Evolutionary conservation across 805 yeast genomes (phyloP), one percentile per base, ranked within the genome.

Genomic region (Ogataea trehalophila): DNA sequence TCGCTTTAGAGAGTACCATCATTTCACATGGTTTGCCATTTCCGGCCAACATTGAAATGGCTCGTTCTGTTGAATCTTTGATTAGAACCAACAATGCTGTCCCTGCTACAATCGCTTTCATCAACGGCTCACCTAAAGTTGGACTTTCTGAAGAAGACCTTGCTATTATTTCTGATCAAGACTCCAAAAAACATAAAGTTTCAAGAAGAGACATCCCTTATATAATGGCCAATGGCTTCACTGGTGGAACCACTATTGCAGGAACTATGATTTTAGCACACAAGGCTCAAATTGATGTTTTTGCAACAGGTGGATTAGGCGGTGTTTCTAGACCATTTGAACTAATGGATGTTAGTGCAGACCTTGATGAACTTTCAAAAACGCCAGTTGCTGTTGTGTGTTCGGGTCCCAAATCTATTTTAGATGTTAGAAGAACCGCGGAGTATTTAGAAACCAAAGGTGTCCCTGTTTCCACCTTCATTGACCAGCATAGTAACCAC

Each of bases 281-380:
- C 45, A 59, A 67, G 57, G 90, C 91, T 0, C 94, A 95, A 0
- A 86, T 89, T 55, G 75, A 79, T 55, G 88, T 90, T 13, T 90
- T 89, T 72, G 94, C 95, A 1, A 90, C 97, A 2, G 97, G 97
- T 33, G 97, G 97, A 0, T 72, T 89, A 17, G 97, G 97, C 18
- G 97, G 97, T 18, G 96, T 88, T 11, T 95, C 89, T 58, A 75
- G 87, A 47, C 86, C 85, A 7, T 92, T 86, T 18, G 85, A 85
- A 46, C 54, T 67, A 29, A 76, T 87, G 81, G 97, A 89, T 63
- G 72, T 89, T 22, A 82, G 91, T 57, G 95, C 96, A 2, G 97
- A 89, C 65, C 74, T 89, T 52, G 91, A 88, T 43, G 97, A 89
- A 60, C 71, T 90, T 45, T 84, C 90, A 1, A 73, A 81, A 47